Evolutionary conservation across 257 asterid genomes (phyloP).

Genomic region (Solanum bukasovii): DNA sequence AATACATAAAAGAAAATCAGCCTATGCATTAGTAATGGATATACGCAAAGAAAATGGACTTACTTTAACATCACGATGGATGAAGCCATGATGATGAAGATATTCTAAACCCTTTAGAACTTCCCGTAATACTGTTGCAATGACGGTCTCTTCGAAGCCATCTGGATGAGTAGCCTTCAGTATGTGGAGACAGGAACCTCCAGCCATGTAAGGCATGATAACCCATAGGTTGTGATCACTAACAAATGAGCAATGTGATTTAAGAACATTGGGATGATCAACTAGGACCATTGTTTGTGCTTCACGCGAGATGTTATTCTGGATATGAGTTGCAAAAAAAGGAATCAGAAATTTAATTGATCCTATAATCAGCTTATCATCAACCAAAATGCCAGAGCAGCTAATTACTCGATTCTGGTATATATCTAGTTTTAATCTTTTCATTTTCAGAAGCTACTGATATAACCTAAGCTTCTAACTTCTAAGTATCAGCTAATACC

Average conservation of each 20-base stretch:
- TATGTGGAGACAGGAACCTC: conserved; percentile 97
- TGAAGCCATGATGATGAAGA: conserved; percentile 96
- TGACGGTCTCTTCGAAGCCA: conserved; percentile 92
- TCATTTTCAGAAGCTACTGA: not conserved
- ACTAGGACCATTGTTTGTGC: conserved; percentile 93
- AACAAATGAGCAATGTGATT: conserved; percentile 92
- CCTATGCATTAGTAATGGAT: not conserved
- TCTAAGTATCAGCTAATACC: not conserved
- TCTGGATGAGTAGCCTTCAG: conserved; percentile 80
- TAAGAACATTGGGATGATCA: conserved; percentile 91
- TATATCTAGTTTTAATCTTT: not conserved
- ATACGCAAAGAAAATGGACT: conserved; percentile 9
- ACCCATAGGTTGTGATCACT: conserved; percentile 90
- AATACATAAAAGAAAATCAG: not conserved
- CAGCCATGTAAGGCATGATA: conserved; percentile 95
- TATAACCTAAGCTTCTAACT: not conserved
- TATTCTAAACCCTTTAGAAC: conserved; percentile 85
- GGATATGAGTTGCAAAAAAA: conserved; percentile 13
- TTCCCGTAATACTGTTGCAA: conserved; percentile 87
- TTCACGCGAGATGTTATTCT: conserved; percentile 90
- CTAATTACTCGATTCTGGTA: not conserved
- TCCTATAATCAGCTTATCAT: not conserved
- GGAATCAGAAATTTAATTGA: not conserved
- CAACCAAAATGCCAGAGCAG: not conserved
- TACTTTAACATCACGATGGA: conserved; percentile 96